Evolutionary conservation across 352 stramenopile species (phyloP), one percentile per base, ranked within the genome.

Genomic region (Blastocystis sp.): DNA sequence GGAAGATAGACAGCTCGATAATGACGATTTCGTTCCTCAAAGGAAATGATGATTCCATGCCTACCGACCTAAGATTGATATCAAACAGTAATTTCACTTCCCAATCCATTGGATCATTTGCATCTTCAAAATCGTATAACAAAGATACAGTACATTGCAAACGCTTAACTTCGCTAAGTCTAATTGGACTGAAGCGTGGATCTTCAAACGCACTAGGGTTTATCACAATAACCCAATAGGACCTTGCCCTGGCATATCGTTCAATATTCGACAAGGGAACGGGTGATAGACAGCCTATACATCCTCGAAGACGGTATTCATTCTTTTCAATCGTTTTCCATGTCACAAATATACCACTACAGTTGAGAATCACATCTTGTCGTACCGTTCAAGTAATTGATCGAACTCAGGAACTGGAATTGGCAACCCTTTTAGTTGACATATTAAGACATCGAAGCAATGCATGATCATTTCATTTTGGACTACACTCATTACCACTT

Each of bases 301-400:
- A 69, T 35, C 59, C 59, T 5, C 59, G 59, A 32, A 69, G 59
- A n/a, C 42, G 59, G 14, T 46, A 42, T n/a, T 69, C 59, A 7
- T n/a, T 9, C 12, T 42, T 32, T 32, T 69, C 42, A 11, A 46
- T 32, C 5, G 42, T 69, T 42, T 69, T 69, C 59, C 59, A 69
- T 0, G 59, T 69, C 59, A 69, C 59, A 69, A 69, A 69, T 19
- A 69, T 69, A 1, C 59, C 59, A 24, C 59, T 69, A 69, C 42
- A 19, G 14, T 19, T 69, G 59, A 69, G 4, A n/a, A 32, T n/a
- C 5, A n/a, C 14, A 21, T 21, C 21, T 24, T 19, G 24, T 32
- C 9, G 12, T 32, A 69, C 59, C 42, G 42, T 35, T 69, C 14
- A n/a, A 42, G 59, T 42, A 42, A 37, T 19, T 32, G 35, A 42